Conservation (phyloP, 2,329 filamentous ascomycete genomes). For the Colletotrichum orchidophilum region DNA sequence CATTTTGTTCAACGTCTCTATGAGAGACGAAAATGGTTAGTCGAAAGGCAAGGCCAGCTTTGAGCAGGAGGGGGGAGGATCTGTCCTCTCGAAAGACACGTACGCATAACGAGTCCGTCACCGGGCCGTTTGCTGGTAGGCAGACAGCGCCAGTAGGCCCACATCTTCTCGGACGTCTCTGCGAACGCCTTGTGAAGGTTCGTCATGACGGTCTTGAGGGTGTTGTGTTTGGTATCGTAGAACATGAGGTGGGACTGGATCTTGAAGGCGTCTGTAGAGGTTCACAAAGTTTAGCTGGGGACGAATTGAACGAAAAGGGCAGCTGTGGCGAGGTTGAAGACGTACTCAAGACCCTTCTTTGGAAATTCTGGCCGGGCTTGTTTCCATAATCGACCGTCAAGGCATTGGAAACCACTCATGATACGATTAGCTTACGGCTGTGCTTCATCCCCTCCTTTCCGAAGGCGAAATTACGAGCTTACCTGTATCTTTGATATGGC, state of each 20-base stretch:
- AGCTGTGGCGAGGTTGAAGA: slow-evolving; percentile 3
- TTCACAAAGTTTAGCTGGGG: slow-evolving; percentile 24
- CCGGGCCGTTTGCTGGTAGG: slow-evolving; percentile 64
- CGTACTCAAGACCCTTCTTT: slow-evolving; percentile 79
- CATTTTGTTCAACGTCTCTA: slow-evolving; percentile 73
- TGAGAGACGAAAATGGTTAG: neutral
- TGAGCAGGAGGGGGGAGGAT: neutral
- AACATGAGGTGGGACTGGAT: slow-evolving; percentile 87
- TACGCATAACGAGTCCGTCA: slow-evolving; percentile 70
- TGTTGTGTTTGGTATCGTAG: slow-evolving; percentile 83
- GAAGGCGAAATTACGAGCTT: slow-evolving; percentile 41
- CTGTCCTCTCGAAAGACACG: slow-evolving; percentile 40
- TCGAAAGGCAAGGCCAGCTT: neutral
- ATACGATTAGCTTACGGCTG: neutral
- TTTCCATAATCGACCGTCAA: slow-evolving; percentile 82
- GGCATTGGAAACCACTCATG: slow-evolving; percentile 69
- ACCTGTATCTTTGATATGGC: slow-evolving; percentile 61
- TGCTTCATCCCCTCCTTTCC: neutral
- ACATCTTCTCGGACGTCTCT: slow-evolving; percentile 82
- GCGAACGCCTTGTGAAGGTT: slow-evolving; percentile 80
- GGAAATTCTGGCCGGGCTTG: slow-evolving; percentile 79
- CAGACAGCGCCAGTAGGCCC: slow-evolving; percentile 69
- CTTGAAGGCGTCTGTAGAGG: slow-evolving; percentile 71
- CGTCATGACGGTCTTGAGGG: slow-evolving; percentile 70
- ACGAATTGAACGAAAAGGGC: neutral